Base-by-base conservation (phyloP, 208 protist species). In the Crithidia brevicula region DNA sequence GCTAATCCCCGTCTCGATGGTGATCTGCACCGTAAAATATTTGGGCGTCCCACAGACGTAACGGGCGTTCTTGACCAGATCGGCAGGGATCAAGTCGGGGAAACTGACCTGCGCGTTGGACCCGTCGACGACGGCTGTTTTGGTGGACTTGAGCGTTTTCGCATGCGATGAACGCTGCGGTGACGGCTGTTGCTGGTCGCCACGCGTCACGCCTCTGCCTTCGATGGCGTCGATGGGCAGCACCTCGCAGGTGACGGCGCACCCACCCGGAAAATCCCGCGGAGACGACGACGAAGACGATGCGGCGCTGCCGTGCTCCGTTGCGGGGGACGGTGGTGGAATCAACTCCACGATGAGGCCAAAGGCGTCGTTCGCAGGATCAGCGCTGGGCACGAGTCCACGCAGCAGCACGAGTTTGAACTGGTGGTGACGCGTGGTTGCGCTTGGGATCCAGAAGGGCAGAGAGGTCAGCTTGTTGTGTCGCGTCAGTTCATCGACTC, bases 381-480 rank as follows among this genome's bases (percentile, higher is more conserved):
- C 67, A 0, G 47, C 34, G 23, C 34, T 56, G 25, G 54, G 60
- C 25, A 83, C 69, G 15, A 95, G 69, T 6, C 86, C 89, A 28
- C 82, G 76, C 42, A 92, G 77, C n/a, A 93, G 68, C 38, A 92
- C 74, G 1, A 92, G 56, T 4, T 74, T 75, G 45, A 96, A 92
- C 72, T 93, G 90, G 52, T 96, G 82, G 6, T 50, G 46, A 27
- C 81, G 79, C 45, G 69, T 85, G 3, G 46, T 62, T 15, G 78
- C 27, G 59, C 88, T 93, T 4, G 87, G 90, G 2, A 82, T 62
- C 84, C 85, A 93, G 59, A 96, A 96, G 1, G 90, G 87, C 11
- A 92, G 79, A 4, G 90, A 93, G 28, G 68, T 79, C 8, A 92
- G 58, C 66, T 96, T 96, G 85, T 96, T 96, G 11, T 79, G 59